These are phyloP conservation scores for Tricholoma hemisulphureum DNA, from an alignment of 768 basidiomycete species.

Conservation along the genomic window DNA sequence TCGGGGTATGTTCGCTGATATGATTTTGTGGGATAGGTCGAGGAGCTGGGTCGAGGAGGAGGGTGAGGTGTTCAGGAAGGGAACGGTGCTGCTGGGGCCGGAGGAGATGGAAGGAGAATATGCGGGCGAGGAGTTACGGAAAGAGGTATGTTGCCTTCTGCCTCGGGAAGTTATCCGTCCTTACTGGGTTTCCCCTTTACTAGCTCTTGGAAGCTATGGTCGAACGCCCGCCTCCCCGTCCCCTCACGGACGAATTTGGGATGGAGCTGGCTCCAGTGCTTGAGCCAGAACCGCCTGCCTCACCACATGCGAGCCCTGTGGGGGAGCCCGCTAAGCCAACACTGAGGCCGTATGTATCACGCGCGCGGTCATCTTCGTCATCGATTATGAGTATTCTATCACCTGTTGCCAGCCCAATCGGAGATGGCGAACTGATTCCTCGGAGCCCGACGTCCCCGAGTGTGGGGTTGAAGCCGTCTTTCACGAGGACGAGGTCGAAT, in stretches of 20 bases:
- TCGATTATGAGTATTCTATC: constrained; percentile 42
- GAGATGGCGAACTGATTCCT: constrained; percentile 11
- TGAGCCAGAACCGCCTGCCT: constrained; percentile 17
- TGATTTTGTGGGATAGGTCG: constrained; percentile 45
- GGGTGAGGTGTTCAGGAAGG: constrained; percentile 94
- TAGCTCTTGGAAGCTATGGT: constrained; percentile 85
- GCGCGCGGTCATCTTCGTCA: constrained; percentile 49
- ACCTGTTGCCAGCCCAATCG: constrained; percentile 26
- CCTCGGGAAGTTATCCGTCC: not conserved
- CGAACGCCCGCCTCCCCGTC: constrained; percentile 77
- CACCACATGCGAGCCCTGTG: constrained; percentile 28
- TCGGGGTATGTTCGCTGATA: not conserved
- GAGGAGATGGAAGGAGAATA: constrained; percentile 91
- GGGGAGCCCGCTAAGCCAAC: constrained; percentile 37
- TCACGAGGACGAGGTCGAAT: constrained; percentile 26
- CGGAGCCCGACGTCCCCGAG: constrained; percentile 16
- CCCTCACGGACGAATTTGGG: constrained; percentile 61
- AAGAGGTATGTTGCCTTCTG: constrained; percentile 50
- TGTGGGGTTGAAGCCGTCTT: constrained; percentile 13
- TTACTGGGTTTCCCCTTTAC: not conserved
- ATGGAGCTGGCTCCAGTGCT: constrained; percentile 31
- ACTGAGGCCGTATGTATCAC: constrained; percentile 60
- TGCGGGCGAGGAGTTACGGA: constrained; percentile 83
- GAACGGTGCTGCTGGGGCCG: constrained; percentile 71
- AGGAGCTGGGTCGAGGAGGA: constrained; percentile 89